Evolutionary conservation across 2,329 filamentous ascomycete species (phyloP).

Genomic region (Falciphora oryzae): DNA sequence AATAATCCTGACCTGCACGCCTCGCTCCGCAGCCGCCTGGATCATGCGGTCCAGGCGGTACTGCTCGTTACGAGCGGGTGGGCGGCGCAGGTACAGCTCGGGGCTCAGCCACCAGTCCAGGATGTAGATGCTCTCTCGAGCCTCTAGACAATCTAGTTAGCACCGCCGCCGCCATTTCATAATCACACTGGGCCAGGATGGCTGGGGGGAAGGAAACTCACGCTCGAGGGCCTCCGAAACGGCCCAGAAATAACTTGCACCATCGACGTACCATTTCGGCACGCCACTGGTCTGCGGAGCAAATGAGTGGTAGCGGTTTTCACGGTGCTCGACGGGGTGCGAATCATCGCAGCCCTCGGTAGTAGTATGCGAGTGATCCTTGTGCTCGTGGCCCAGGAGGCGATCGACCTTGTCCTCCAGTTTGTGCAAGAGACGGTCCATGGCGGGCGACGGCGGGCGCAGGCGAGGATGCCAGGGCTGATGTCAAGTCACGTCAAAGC

Average conservation of each 20-base stretch:
- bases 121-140: slow-evolving; percentile 74
- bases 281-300: slow-evolving; percentile 67
- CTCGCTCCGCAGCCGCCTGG: slow-evolving; percentile 72
- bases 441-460: slow-evolving; percentile 15
- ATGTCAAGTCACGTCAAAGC: neutral
- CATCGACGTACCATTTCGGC: slow-evolving; percentile 85
- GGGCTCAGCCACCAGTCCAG: slow-evolving; percentile 88
- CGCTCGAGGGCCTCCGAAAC: slow-evolving; percentile 72
- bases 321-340: slow-evolving; percentile 35
- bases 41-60: slow-evolving; percentile 83
- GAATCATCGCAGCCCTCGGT: slow-evolving; percentile 32
- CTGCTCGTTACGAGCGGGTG: slow-evolving; percentile 72
- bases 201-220: slow-evolving; percentile 19
- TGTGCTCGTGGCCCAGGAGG: slow-evolving; percentile 31
- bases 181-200: no score
- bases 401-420: slow-evolving; percentile 37
- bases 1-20: slow-evolving; percentile 78
- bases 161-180: no score
- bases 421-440: slow-evolving; percentile 38
- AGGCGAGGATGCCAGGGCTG: neutral
- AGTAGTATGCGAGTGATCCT: slow-evolving; percentile 38
- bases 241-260: slow-evolving; percentile 79
- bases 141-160: slow-evolving; percentile 37
- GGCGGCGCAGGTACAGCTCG: slow-evolving; percentile 79
- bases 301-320: slow-evolving; percentile 61